Evolutionary conservation across 2,329 filamentous ascomycete species (phyloP).

Genomic region (Sphaerulina musiva): DNA sequence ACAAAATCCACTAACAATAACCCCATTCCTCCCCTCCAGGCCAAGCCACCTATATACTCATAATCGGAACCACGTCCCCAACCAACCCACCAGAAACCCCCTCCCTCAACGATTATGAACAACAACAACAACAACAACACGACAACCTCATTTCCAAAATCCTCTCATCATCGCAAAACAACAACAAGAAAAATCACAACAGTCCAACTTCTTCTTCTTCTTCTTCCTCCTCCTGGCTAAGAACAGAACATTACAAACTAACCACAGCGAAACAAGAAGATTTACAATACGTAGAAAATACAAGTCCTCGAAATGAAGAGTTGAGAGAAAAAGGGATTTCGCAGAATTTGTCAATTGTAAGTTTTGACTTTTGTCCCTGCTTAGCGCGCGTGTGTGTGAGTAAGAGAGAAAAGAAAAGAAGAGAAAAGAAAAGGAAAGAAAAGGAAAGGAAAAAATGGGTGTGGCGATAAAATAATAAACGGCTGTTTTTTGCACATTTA

Average conservation of each 20-base stretch:
- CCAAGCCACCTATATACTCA: slow-evolving; percentile 11
- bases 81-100: no score
- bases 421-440: no score
- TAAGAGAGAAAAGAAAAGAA: no score
- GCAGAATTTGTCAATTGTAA: slow-evolving; percentile 16
- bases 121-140: slow-evolving; percentile 10
- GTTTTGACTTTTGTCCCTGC: no score
- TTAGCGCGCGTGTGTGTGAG: no score
- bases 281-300: neutral
- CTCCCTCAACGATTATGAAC: neutral
- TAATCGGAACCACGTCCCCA: slow-evolving; percentile 13
- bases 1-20: neutral
- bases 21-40: neutral
- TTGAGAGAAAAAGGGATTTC: neutral
- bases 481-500: no score
- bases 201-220: no score
- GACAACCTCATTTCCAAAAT: slow-evolving; percentile 12
- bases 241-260: slow-evolving; percentile 14
- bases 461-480: no score
- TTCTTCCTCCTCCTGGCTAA: slow-evolving; percentile 5
- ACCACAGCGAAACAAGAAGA: neutral
- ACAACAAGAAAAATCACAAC: no score
- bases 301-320: no score
- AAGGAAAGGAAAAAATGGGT: no score
- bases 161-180: no score